Evolutionary conservation across 768 basidiomycete genomes (phyloP).

Genomic region (Candolleomyces eurysporus): DNA sequence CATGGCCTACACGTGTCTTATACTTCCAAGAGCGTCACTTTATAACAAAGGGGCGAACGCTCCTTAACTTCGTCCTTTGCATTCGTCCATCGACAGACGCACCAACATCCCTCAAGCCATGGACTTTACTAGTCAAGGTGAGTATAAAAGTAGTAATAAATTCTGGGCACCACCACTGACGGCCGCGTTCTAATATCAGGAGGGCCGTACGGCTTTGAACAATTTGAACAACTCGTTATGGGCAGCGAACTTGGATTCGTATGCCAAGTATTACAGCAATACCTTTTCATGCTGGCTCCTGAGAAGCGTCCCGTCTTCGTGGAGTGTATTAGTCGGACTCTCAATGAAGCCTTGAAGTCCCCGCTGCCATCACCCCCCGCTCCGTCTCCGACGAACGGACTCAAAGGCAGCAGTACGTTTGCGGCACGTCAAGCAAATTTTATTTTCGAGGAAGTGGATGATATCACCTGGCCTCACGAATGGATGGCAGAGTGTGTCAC

Average conservation of each 20-base stretch:
- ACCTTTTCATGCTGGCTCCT: not conserved
- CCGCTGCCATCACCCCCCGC: conserved; percentile 4
- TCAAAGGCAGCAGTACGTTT: not conserved
- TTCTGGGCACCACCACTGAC: no score
- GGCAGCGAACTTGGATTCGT: not conserved
- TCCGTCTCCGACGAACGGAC: not conserved
- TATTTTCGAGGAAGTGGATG: conserved; percentile 1
- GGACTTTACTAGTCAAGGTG: not conserved
- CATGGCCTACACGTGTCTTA: not conserved
- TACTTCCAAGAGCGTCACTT: not conserved
- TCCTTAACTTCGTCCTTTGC: not conserved
- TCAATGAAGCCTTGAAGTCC: not conserved
- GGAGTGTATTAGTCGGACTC: not conserved
- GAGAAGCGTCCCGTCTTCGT: not conserved
- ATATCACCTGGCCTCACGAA: not conserved
- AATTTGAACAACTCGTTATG: no score
- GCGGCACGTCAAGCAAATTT: not conserved
- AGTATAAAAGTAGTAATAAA: no score
- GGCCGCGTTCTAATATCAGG: no score
- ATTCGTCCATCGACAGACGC: not conserved
- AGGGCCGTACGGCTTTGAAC: no score
- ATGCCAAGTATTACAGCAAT: not conserved
- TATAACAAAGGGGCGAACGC: not conserved
- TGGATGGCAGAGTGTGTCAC: not conserved
- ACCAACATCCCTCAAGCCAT: not conserved